These are phyloP conservation scores for Wallacemonas sp. DNA, from an alignment of 208 protist species.

Conservation along the genomic window DNA sequence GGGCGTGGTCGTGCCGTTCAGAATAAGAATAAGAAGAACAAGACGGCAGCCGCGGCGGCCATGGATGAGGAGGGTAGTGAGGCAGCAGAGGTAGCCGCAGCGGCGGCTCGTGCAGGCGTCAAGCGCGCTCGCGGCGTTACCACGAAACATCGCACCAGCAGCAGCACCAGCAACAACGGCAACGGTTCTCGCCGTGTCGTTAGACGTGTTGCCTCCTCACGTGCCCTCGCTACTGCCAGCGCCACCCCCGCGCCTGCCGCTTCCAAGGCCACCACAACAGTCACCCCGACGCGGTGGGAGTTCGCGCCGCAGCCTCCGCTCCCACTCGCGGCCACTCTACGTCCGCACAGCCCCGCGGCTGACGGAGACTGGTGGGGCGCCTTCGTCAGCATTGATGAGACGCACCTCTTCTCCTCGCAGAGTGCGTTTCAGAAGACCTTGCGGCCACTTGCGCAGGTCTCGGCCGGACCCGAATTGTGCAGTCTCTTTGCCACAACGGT, in stretches of 20 bases:
- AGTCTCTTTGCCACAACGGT: constrained; percentile 31
- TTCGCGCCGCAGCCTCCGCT: not conserved
- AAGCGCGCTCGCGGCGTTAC: no score
- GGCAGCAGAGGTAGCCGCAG: no score
- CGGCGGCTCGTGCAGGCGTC: no score
- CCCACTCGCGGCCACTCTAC: not conserved
- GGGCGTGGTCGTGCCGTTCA: no score
- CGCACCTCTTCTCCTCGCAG: constrained; percentile 12
- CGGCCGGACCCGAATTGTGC: not conserved
- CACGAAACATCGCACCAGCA: no score
- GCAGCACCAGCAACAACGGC: no score
- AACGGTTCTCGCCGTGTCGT: no score
- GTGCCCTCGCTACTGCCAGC: not conserved
- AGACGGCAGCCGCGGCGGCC: no score
- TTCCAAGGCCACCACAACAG: not conserved
- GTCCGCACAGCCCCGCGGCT: not conserved
- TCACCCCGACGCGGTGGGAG: not conserved
- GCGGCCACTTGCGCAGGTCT: constrained; percentile 20
- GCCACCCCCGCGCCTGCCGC: not conserved
- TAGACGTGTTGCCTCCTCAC: not conserved
- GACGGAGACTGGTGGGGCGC: constrained; percentile 10
- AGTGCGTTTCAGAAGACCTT: constrained; percentile 24
- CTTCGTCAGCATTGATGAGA: constrained; percentile 6
- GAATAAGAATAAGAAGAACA: no score
- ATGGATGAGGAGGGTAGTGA: no score